Base-by-base conservation (phyloP, 1,284 basidiomycete genomes). In the Xanthoconium separans region DNA sequence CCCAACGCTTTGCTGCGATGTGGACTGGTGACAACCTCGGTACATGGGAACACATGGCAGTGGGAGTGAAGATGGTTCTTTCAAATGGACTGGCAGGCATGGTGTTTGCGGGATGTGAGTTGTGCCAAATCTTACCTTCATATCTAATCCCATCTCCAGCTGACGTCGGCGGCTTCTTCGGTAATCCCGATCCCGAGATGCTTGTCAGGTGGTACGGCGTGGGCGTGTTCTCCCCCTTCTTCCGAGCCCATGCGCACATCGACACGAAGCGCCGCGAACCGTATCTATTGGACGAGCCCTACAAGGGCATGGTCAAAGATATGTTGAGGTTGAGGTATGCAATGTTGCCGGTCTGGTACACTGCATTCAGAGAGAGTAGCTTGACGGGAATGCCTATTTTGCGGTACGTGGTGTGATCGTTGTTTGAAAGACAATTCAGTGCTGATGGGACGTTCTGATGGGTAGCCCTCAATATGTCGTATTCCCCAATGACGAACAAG, bases 21-120 rank as follows among this genome's bases (percentile, higher is more conserved):
- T 99, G 97, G 96, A 99, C 95, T 3, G 97, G 97, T 15, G 97
- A 99, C 73, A 99, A 99, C 70, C 77, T 98, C 41, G 94, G 96
- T 31, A 94, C 91, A 1, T 99, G 97, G 97, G 93, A 95, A 57
- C 97, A 99, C 68, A 93, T 99, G 81, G 85, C 86, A 2, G 91
- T 93, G 31, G 93, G 94, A 43, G 82, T 97, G 54, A 92, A 96
- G 65, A 98, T 99, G 91, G 87, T 96, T 11, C 79, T 99, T 39
- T 82, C 93, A 13, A 92, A 94, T 70, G 86, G 87, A 52, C 86
- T 99, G 47, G 93, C 86, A n/a, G 97, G 97, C 27, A 93, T 98
- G 84, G 83, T 87, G 44, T 99, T 97, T 70, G 82, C 85, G 48
- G 97, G 97, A 59, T 89, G 92, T 94, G 70, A 66, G 91, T 69